A percentile compares a stretch with the other conserved stretches of the same genome.
Evolutionary conservation across 768 basidiomycete species (phyloP).

Genomic region (Tylopilus plumbeoviolaceoides): DNA sequence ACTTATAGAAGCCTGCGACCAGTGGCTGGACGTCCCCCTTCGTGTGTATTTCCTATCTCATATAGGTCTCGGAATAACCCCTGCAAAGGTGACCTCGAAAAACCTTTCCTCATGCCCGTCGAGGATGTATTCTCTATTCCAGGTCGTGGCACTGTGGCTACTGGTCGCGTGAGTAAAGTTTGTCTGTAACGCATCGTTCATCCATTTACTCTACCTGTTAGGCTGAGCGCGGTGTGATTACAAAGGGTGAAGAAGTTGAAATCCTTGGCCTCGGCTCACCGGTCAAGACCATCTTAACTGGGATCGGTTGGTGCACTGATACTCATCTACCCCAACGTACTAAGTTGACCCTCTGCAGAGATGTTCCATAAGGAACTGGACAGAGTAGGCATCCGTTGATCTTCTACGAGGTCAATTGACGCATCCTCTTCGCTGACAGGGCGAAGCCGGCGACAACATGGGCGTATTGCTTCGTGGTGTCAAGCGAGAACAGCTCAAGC

Average conservation of each 20-base stretch:
- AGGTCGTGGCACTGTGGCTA: constrained; percentile 96
- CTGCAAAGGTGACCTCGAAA: constrained; percentile 82
- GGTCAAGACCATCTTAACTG: constrained; percentile 92
- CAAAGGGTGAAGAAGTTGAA: constrained; percentile 92
- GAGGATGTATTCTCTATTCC: constrained; percentile 98
- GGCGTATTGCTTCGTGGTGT: constrained; percentile 93
- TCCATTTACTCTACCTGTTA: constrained; percentile 26
- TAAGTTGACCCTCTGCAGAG: constrained; percentile 45
- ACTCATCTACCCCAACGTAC: background rate
- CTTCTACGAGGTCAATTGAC: background rate
- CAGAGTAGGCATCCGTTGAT: constrained; percentile 46
- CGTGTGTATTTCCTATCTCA: constrained; percentile 47
- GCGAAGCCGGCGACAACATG: constrained; percentile 99
- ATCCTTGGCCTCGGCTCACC: constrained; percentile 78
- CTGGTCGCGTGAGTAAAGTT: constrained; percentile 67
- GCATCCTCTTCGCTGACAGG: constrained; percentile 38
- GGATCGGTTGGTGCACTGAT: constrained; percentile 57
- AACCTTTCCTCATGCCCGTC: constrained; percentile 93
- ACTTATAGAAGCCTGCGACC: constrained; percentile 82
- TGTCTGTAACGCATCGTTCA: background rate
- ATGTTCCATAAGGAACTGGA: constrained; percentile 99
- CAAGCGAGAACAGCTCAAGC: constrained; percentile 92
- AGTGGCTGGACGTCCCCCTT: constrained; percentile 90
- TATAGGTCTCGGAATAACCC: background rate
- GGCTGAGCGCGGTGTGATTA: constrained; percentile 89